These are phyloP conservation scores for Trichosporon coremiiforme DNA, from an alignment of 1,284 basidiomycete species.

Conservation along the genomic window DNA sequence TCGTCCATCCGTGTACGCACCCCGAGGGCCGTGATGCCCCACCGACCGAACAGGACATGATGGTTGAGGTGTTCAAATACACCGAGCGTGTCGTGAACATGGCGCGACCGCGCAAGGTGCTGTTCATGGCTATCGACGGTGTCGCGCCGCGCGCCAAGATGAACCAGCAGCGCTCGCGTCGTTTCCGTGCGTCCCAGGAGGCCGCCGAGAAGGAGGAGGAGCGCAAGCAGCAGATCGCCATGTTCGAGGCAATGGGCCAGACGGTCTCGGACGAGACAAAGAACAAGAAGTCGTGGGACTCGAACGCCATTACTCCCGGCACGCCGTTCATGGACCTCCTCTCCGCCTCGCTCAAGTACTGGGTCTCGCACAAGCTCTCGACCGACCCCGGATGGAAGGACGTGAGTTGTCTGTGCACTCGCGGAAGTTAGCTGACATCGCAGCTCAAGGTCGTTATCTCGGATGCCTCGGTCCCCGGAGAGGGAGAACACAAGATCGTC, in stretches of 20 bases:
- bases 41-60: constrained; percentile 98
- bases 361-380: constrained; percentile 95
- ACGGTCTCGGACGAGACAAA: constrained; percentile 81
- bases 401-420: constrained; percentile 58
- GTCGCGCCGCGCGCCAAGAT: constrained; percentile 98
- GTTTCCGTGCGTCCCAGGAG: constrained; percentile 93
- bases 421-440: background rate
- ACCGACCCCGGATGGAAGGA: constrained; percentile 94
- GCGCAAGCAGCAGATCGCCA: constrained; percentile 71
- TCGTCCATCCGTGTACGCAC: constrained; percentile 96
- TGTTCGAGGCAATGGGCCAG: constrained; percentile 97
- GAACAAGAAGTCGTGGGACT: constrained; percentile 90
- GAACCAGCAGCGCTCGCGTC: constrained; percentile 96
- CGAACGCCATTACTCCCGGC: constrained; percentile 94
- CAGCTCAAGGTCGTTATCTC: constrained; percentile 95
- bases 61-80: constrained; percentile 95
- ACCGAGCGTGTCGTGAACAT: constrained; percentile 98
- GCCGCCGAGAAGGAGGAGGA: constrained; percentile 91
- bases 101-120: constrained; percentile 88
- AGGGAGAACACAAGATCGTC: constrained; percentile 99
- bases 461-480: constrained; percentile 94
- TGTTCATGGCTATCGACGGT: constrained; percentile 99
- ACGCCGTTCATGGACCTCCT: constrained; percentile 98
- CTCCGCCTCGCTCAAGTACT: constrained; percentile 85
- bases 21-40: constrained; percentile 94